phyloP scores from a whole-genome alignment of 2,329 filamentous ascomycete species.

The Aspergillus fijiensis region DNA sequence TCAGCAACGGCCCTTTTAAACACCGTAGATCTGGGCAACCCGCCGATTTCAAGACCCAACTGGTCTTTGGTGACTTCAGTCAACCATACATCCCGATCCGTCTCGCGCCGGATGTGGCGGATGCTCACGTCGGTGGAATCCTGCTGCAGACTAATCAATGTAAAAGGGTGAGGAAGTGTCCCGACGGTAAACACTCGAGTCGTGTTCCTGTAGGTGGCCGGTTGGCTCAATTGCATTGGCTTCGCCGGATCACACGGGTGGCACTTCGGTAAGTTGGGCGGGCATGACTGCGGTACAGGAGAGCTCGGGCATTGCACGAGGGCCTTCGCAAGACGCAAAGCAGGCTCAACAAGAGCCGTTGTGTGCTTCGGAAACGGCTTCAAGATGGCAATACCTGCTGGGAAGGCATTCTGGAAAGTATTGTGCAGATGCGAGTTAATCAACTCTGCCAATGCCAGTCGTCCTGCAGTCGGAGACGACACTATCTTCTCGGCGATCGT shows the following conservation, averaged over 20 bases:
- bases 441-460: conserved; percentile 67
- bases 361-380: conserved; percentile 77
- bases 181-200: conserved; percentile 76
- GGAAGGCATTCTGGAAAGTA: conserved; percentile 78
- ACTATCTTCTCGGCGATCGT: conserved; percentile 64
- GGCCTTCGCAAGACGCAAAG: conserved; percentile 69
- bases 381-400: conserved; percentile 73
- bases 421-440: conserved; percentile 83
- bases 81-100: conserved; percentile 77
- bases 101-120: conserved; percentile 64
- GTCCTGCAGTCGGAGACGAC: conserved; percentile 58
- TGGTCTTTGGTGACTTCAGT: conserved; percentile 67
- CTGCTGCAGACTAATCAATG: conserved; percentile 67
- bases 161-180: conserved; percentile 89
- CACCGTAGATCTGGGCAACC: conserved; percentile 64
- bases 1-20: conserved; percentile 82
- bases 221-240: conserved; percentile 66
- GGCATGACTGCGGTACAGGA: conserved; percentile 74
- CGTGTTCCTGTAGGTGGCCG: conserved; percentile 68
- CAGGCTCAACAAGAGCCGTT: conserved; percentile 68
- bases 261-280: conserved; percentile 76
- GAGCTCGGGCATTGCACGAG: conserved; percentile 73
- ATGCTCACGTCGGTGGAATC: conserved; percentile 60
- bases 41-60: conserved; percentile 62
- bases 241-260: conserved; percentile 67